phyloP scores from a whole-genome alignment of 805 yeast genomes.

The Schwanniomyces sp. region DNA sequence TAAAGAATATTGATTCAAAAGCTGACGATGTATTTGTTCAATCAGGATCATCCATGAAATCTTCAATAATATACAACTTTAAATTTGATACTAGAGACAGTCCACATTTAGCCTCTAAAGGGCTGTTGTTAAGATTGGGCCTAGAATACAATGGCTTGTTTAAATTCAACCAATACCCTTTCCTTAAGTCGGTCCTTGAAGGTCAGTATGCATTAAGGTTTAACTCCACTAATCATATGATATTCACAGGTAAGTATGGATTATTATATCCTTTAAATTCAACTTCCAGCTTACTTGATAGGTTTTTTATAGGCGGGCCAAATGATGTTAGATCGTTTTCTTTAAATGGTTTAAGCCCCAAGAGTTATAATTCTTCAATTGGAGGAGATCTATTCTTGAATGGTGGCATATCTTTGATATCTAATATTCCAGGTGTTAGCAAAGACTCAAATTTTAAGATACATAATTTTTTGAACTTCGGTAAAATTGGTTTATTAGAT shows the following conservation, averaged over 20 bases:
- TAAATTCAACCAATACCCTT: conserved; percentile 27
- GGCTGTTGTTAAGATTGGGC: conserved; percentile 36
- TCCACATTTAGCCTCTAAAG: conserved; percentile 42
- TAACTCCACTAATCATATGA: conserved; percentile 16
- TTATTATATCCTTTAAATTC: conserved; percentile 21
- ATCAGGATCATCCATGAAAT: conserved; percentile 48
- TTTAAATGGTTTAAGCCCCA: conserved; percentile 56
- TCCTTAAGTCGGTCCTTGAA: conserved; percentile 43
- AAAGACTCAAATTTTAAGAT: conserved; percentile 47
- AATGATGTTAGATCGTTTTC: conserved; percentile 56
- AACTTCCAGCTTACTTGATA: conserved; percentile 46
- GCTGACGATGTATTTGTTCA: conserved; percentile 33
- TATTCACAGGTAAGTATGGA: conserved; percentile 34
- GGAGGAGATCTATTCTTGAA: conserved; percentile 54
- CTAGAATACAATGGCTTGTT: conserved; percentile 35
- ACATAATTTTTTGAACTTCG: conserved; percentile 50
- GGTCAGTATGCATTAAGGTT: conserved; percentile 31
- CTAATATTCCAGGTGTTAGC: conserved; percentile 41
- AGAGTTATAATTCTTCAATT: conserved; percentile 45
- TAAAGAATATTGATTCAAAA: conserved; percentile 28
- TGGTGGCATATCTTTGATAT: conserved; percentile 46
- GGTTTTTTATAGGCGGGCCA: conserved; percentile 60
- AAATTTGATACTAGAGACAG: conserved; percentile 47
- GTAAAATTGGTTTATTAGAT: conserved; percentile 37
- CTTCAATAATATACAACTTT: conserved; percentile 39